These are phyloP conservation scores for Camellia japonica DNA, from an alignment of 148 eudicot genomes.

Conservation along the genomic window DNA sequence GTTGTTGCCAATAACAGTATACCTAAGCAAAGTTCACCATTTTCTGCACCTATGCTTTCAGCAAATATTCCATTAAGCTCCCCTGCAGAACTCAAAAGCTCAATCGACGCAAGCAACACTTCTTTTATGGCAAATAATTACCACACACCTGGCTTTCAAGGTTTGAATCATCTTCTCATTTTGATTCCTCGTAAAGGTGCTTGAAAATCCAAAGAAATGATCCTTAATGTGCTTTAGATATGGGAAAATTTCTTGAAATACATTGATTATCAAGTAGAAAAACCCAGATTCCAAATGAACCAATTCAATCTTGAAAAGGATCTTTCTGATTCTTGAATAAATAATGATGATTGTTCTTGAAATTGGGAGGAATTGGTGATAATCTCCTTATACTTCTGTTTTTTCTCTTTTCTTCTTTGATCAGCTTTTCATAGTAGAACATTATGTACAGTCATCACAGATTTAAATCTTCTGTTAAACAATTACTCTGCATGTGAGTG, in stretches of 20 bases:
- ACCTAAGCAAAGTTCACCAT: slow-evolving; percentile 48
- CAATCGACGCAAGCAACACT: slow-evolving; percentile 32
- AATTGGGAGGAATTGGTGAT: neutral
- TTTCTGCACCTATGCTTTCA: slow-evolving; percentile 45
- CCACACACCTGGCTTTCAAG: slow-evolving; percentile 52
- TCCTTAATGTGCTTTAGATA: neutral
- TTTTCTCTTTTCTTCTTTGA: neutral
- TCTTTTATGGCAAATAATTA: slow-evolving; percentile 45
- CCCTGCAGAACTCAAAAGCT: slow-evolving; percentile 34
- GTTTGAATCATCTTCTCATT: slow-evolving; percentile 27
- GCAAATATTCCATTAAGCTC: slow-evolving; percentile 40
- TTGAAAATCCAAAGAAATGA: neutral
- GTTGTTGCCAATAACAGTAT: slow-evolving; percentile 55
- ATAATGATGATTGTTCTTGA: neutral
- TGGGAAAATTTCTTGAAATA: neutral
- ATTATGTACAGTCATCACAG: neutral
- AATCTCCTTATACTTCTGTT: neutral
- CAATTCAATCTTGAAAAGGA: too few relatives aligned
- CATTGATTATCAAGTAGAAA: too few relatives aligned
- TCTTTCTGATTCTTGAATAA: neutral
- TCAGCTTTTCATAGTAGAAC: neutral
- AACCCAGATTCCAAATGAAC: too few relatives aligned
- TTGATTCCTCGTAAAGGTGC: neutral
- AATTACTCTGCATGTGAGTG: neutral
- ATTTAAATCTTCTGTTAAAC: neutral